Percentiles rank a stretch among this genome's conserved stretches.
phyloP scores from a whole-genome alignment of 2,329 filamentous ascomycete species.

The Colletotrichum sp. region DNA sequence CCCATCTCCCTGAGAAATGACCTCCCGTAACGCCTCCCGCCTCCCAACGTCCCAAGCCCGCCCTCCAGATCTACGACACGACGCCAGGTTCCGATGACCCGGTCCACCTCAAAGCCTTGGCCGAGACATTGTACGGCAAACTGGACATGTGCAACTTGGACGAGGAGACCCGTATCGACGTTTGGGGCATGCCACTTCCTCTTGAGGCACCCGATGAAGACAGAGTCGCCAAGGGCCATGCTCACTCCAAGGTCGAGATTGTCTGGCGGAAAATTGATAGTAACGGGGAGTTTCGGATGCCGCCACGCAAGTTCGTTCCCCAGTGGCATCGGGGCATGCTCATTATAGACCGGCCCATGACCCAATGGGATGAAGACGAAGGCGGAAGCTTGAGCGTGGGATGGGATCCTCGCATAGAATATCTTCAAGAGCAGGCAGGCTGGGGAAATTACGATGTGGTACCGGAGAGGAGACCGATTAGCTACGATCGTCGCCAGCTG shows the following conservation, averaged over 20 bases:
- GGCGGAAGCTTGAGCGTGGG: not conserved
- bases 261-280: not conserved
- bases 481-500: not conserved
- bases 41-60: not conserved
- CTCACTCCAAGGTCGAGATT: not conserved
- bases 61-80: not conserved
- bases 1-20: not conserved
- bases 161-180: not conserved
- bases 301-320: not conserved
- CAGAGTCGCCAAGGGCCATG: not conserved
- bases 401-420: not conserved
- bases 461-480: not conserved
- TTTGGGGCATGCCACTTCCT: not conserved
- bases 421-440: not conserved
- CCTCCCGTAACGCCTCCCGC: not conserved
- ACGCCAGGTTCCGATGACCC: not conserved
- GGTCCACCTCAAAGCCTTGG: not conserved
- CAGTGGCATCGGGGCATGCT: not conserved
- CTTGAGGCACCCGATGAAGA: not conserved
- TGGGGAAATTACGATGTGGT: not conserved
- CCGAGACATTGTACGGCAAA: not conserved
- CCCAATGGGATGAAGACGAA: not conserved
- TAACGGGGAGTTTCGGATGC: not conserved
- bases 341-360: not conserved
- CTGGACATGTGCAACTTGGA: not conserved